phyloP scores from a whole-genome alignment of 805 yeast species.

The Ogataea salicorniae region DNA sequence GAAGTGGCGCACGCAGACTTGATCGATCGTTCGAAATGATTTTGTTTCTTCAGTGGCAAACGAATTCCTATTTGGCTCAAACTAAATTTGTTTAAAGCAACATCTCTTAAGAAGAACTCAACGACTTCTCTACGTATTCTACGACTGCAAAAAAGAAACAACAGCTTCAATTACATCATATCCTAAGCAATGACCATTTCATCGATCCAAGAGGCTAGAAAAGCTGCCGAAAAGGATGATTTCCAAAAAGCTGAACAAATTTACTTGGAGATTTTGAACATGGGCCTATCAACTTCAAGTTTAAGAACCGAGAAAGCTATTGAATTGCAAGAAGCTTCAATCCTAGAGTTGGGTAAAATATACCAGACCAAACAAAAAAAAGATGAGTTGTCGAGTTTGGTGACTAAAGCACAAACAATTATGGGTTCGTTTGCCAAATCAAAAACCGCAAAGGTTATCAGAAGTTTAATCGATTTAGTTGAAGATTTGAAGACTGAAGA shows the following conservation, averaged over 20 bases:
- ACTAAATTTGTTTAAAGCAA: too few species aligned
- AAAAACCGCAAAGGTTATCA: conserved; percentile 88
- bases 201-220: conserved; percentile 55
- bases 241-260: conserved; percentile 53
- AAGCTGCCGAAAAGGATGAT: conserved; percentile 45
- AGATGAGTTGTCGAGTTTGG: conserved; percentile 52
- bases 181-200: conserved; percentile 23
- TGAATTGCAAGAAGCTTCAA: conserved; percentile 61
- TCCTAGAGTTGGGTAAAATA: conserved; percentile 69
- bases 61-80: neutral
- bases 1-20: too few species aligned
- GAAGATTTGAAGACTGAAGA: conserved; percentile 48
- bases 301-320: conserved; percentile 35
- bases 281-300: conserved; percentile 11
- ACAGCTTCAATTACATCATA: neutral
- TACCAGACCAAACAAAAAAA: conserved; percentile 49
- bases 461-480: conserved; percentile 71
- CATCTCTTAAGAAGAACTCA: too few species aligned
- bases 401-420: conserved; percentile 62
- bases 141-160: too few species aligned
- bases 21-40: too few species aligned
- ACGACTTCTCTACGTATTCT: too few species aligned
- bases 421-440: conserved; percentile 80
- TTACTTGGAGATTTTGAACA: conserved; percentile 46
- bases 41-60: neutral